A percentile compares a stretch with the other conserved stretches of the same genome.
phyloP scores from a whole-genome alignment of 139 green algal species.

The Desmodesmus armatus region DNA sequence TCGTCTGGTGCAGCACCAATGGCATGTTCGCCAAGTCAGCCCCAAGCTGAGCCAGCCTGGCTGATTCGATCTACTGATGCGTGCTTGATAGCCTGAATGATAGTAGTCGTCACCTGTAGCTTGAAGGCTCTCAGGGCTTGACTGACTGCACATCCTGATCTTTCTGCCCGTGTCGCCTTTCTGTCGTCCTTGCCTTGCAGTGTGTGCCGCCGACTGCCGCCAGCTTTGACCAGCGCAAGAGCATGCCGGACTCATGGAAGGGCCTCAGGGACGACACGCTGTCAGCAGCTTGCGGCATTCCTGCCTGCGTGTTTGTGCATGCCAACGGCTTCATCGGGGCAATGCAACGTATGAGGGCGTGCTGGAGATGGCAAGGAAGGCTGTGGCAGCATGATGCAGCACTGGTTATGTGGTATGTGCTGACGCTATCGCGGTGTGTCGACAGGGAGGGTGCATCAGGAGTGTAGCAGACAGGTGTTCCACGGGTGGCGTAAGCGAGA shows the following conservation, averaged over 20 bases:
- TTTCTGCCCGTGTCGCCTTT: not conserved
- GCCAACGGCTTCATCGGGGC: constrained; percentile 92
- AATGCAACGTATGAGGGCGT: constrained; percentile 70
- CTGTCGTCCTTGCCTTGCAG: too few species aligned
- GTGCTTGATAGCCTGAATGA: too few species aligned
- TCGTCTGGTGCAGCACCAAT: not conserved
- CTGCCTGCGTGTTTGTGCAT: constrained; percentile 91
- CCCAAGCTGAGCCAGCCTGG: not conserved
- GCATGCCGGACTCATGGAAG: constrained; percentile 88
- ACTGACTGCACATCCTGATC: not conserved
- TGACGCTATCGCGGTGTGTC: too few species aligned
- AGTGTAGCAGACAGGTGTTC: too few species aligned
- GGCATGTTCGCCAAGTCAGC: not conserved
- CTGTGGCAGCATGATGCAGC: constrained; percentile 21
- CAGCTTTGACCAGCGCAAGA: constrained; percentile 88
- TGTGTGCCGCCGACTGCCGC: constrained; percentile 78
- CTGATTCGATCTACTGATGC: too few species aligned
- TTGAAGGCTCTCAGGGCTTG: too few species aligned
- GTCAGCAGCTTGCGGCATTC: constrained; percentile 76
- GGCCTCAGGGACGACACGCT: constrained; percentile 92
- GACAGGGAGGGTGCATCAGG: too few species aligned
- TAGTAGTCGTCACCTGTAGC: too few species aligned
- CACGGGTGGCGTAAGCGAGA: too few species aligned
- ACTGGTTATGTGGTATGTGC: not conserved
- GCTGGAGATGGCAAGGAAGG: constrained; percentile 61